Evolutionary conservation across 345 rosid genomes (phyloP).

Genomic region (Triadica sebifera): DNA sequence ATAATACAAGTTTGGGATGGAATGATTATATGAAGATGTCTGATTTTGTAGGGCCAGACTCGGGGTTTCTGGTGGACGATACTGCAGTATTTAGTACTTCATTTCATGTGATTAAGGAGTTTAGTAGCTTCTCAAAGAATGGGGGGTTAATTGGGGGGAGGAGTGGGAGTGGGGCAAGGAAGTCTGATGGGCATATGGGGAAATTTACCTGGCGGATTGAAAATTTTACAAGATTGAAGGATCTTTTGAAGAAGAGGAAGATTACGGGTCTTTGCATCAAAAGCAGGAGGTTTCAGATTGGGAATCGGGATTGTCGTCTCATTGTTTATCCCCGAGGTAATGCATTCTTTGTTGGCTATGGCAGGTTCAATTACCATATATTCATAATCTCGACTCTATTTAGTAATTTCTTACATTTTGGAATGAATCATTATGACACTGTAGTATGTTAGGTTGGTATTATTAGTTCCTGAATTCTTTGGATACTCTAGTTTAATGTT

Average conservation of each 20-base stretch:
- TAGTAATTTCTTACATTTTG: background rate
- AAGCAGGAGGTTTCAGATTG: constrained; percentile 98
- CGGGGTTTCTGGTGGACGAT: constrained; percentile 80
- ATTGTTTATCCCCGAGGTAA: constrained; percentile 99
- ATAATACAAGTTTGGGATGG: constrained; percentile 96
- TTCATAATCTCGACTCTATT: background rate
- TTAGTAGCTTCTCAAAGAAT: constrained; percentile 65
- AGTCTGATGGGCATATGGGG: constrained; percentile 88
- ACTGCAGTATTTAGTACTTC: constrained; percentile 90
- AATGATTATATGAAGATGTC: constrained; percentile 94
- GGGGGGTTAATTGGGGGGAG: constrained; percentile 61
- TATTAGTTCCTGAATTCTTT: constrained; percentile 11
- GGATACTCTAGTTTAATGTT: background rate
- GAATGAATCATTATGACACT: background rate
- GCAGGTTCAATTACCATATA: background rate
- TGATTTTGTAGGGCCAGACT: constrained; percentile 68
- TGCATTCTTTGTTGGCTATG: constrained; percentile 18
- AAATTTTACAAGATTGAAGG: constrained; percentile 87
- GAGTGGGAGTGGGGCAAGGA: constrained; percentile 58
- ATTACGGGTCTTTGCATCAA: constrained; percentile 96
- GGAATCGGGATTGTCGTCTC: constrained; percentile 95
- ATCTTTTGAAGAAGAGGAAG: constrained; percentile 94
- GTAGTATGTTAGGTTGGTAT: background rate
- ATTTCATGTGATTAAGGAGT: constrained; percentile 90
- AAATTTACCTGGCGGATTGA: constrained; percentile 90